Base-by-base conservation (phyloP, 2,329 filamentous ascomycete genomes). In the Phyllosticta citrichinensis region DNA sequence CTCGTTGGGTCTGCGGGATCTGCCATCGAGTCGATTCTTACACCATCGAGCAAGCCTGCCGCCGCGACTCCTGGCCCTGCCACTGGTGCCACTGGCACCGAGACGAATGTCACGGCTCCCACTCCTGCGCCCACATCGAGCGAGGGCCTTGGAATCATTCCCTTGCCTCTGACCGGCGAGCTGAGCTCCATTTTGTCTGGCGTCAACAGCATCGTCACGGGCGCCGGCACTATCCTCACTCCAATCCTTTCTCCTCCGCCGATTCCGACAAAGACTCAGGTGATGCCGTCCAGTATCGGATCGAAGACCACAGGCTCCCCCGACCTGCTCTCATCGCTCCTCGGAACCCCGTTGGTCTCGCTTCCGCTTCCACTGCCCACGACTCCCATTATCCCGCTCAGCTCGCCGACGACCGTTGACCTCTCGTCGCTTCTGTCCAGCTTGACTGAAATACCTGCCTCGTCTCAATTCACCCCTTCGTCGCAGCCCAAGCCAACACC, bases 311-410 rank as follows among this genome's bases (percentile, higher is more conserved):
- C 33, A 12, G 56, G 52, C 4, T 25, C 56, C 30, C 57, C 54
- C 19, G 47, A 55, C 6, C 27, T 62, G 24, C 20, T 62, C 20
- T 62, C 60, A 8, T 62, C 60, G n/a, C 55, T 62, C 19, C 60
- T 62, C 10, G 59, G 11, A 12, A 61, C 59, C 25, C 59, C 59
- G 14, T 22, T 57, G 27, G 17, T 60, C 19, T 60, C 59, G 47
- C 40, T 47, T 17, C 40, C 59, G 47, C 40, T 47, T 17, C 40
- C 40, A 8, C 47, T 58, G 12, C 60, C 60, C 11, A 58, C 55
- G n/a, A 62, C 56, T 51, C 60, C 60, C 22, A 55, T 62, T 24
- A 62, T 62, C 27, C 59, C 59, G 12, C 54, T 61, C 9, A 61
- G 54, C 47, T 56, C 59, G 5, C 59, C 59, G 9, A 57, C 54